These are phyloP conservation scores for Suhomyces tanzawaensis DNA, from an alignment of 805 yeast species.

Conservation along the genomic window DNA sequence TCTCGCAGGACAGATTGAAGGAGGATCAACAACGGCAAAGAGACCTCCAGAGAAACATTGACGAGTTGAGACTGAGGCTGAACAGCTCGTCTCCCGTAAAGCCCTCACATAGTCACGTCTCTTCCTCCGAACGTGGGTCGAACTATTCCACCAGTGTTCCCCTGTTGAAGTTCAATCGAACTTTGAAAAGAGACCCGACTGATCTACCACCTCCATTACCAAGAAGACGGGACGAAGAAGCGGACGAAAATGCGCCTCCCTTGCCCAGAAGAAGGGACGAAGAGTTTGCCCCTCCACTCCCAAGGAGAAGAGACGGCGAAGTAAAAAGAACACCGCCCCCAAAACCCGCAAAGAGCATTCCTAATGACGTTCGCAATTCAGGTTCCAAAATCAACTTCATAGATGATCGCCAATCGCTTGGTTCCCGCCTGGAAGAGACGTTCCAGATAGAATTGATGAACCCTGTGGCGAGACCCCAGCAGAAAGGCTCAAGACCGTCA, in stretches of 20 bases:
- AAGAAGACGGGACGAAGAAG: conserved; percentile 4
- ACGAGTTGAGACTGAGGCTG: conserved; percentile 28
- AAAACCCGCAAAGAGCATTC: conserved; percentile 12
- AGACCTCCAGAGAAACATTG: conserved; percentile 30
- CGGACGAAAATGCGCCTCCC: conserved; percentile 15
- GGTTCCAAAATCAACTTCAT: too few relatives aligned
- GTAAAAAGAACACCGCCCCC: conserved; percentile 12
- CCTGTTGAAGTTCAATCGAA: conserved; percentile 19
- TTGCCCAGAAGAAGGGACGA: conserved; percentile 12
- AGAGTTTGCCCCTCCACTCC: conserved; percentile 16
- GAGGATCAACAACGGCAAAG: conserved; percentile 38
- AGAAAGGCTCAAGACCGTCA: too few relatives aligned
- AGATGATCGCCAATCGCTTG: too few relatives aligned
- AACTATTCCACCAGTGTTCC: conserved; percentile 5
- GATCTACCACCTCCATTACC: conserved; percentile 4
- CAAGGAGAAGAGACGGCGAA: conserved; percentile 7
- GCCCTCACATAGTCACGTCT: neutral
- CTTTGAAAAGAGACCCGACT: neutral
- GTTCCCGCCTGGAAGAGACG: too few relatives aligned
- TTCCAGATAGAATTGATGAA: conserved; percentile 16
- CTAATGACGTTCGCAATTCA: too few relatives aligned
- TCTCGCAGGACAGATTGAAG: conserved; percentile 33
- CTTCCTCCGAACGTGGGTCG: neutral
- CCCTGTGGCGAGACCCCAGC: conserved; percentile 18
- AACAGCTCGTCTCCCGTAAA: conserved; percentile 20